Evolutionary conservation across 495 filamentous ascomycete genomes (phyloP).

Genomic region (Melanomma pulvis-pyrius): DNA sequence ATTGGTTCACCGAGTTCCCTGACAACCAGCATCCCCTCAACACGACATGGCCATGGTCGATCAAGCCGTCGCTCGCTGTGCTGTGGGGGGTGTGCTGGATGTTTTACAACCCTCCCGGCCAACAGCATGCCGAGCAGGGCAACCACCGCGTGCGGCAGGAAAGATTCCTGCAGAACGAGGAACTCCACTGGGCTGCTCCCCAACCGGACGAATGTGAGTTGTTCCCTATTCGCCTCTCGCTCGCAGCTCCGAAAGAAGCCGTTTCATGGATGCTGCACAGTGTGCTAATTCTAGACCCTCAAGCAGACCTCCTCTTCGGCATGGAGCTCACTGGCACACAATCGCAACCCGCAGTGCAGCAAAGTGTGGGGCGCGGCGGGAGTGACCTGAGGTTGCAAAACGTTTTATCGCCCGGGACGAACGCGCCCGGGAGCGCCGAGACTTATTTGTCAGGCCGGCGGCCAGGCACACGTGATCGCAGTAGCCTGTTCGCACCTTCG

Average conservation of each 20-base stretch:
- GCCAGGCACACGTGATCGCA: neutral
- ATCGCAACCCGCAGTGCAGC: slow-evolving; percentile 17
- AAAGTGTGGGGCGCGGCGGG: neutral
- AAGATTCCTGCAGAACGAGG: slow-evolving; percentile 17
- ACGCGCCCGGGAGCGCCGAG: neutral
- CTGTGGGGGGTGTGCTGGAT: slow-evolving; percentile 63
- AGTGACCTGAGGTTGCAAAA: slow-evolving; percentile 17
- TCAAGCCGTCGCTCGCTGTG: slow-evolving; percentile 54
- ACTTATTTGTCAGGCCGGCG: neutral
- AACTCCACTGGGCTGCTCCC: slow-evolving; percentile 14
- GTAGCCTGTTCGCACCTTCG: neutral
- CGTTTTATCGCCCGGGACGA: neutral
- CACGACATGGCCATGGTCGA: slow-evolving; percentile 59
- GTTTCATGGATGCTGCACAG: neutral
- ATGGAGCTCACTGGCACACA: slow-evolving; percentile 25
- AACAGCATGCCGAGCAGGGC: neutral
- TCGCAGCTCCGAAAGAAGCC: neutral
- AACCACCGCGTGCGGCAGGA: slow-evolving; percentile 22
- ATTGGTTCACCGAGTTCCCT: slow-evolving; percentile 46
- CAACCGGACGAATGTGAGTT: slow-evolving; percentile 32
- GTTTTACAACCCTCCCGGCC: slow-evolving; percentile 46
- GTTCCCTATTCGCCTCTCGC: neutral
- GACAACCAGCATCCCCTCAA: slow-evolving; percentile 50
- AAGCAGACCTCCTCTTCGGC: slow-evolving; percentile 34
- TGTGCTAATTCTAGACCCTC: slow-evolving; percentile 21